These are phyloP conservation scores for Tricholoma furcatifolium DNA, from an alignment of 768 basidiomycete species.

Conservation along the genomic window DNA sequence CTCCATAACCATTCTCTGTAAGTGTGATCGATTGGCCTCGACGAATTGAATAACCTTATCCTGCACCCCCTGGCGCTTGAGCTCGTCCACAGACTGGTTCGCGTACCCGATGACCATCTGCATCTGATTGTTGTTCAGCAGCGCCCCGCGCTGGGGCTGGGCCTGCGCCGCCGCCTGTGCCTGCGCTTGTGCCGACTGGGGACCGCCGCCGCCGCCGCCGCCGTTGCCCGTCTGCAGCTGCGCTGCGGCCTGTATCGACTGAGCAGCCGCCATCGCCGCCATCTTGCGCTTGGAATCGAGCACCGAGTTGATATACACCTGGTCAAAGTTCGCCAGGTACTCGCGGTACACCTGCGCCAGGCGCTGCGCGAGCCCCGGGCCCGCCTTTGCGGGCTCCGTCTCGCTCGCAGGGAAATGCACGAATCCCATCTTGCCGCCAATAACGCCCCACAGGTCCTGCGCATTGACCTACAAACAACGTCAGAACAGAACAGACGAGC, in stretches of 20 bases:
- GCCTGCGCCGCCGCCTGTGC: too few species aligned
- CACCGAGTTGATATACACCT: slow-evolving; percentile 45
- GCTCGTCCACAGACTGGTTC: slow-evolving; percentile 42
- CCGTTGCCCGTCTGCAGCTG: not conserved
- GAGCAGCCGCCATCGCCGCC: slow-evolving; percentile 6
- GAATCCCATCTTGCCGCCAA: slow-evolving; percentile 68
- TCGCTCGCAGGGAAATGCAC: slow-evolving; percentile 63
- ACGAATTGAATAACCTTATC: slow-evolving; percentile 55
- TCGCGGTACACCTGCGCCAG: slow-evolving; percentile 61
- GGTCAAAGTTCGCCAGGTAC: slow-evolving; percentile 57
- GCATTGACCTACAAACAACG: slow-evolving; percentile 41
- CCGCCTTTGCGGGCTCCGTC: slow-evolving; percentile 58
- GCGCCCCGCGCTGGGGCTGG: slow-evolving; percentile 7
- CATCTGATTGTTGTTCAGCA: slow-evolving; percentile 34
- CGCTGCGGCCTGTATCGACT: slow-evolving; percentile 3
- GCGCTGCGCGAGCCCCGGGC: slow-evolving; percentile 60
- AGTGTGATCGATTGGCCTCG: slow-evolving; percentile 49
- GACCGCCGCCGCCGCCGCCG: too few species aligned
- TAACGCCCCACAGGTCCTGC: slow-evolving; percentile 61
- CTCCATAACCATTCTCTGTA: slow-evolving; percentile 41
- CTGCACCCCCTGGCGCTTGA: slow-evolving; percentile 49
- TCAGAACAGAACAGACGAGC: not conserved
- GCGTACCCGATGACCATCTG: slow-evolving; percentile 48
- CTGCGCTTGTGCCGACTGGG: too few species aligned
- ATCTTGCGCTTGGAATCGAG: slow-evolving; percentile 28